Evolutionary conservation across 1,284 basidiomycete genomes (phyloP), one percentile per base, ranked within the genome.

Genomic region (Coriolopsis trogii): DNA sequence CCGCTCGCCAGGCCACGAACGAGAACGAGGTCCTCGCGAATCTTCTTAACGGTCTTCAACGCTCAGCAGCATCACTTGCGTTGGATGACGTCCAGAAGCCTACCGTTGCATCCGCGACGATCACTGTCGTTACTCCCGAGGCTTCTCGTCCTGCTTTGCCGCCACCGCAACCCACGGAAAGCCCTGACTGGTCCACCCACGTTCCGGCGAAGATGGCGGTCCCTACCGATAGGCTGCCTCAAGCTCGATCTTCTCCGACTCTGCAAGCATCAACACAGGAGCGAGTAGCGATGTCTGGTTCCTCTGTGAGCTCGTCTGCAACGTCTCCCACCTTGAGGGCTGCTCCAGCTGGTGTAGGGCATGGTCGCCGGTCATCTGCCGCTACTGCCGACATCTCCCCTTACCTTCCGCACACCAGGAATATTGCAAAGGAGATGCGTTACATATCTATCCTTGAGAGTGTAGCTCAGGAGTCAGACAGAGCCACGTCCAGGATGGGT

Each of bases 361-460:
- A 62, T 33, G 51, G 47, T 26, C 63, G 61, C 20, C 63, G 61
- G 40, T 53, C 55, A 7, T 67, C 66, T 20, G 50, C 58, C 18
- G 52, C 63, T 25, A 76, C 78, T 18, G 78, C 81, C 6, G 82
- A 85, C 59, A 81, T 86, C 47, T 85, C 83, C 5, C 84, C 85
- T 0, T 87, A 87, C 64, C 69, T 87, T 41, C 73, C 80, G 8
- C 75, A 76, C 41, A 69, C 78, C 2, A 79, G 79, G 13, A 72
- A 75, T 6, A 82, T 81, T 29, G 78, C 81, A 18, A 86, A 84
- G 64, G 78, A 78, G 55, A 67, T 88, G 66, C 84, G 82, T 62
- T 88, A 90, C 59, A 73, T 90, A 30, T 85, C 88, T 1, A 72
- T 91, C 53, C 72, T 91, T n/a, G 88, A 91, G 64, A 76, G 79